phyloP scores from a whole-genome alignment of 805 yeast genomes.

The Candida caryicola region DNA sequence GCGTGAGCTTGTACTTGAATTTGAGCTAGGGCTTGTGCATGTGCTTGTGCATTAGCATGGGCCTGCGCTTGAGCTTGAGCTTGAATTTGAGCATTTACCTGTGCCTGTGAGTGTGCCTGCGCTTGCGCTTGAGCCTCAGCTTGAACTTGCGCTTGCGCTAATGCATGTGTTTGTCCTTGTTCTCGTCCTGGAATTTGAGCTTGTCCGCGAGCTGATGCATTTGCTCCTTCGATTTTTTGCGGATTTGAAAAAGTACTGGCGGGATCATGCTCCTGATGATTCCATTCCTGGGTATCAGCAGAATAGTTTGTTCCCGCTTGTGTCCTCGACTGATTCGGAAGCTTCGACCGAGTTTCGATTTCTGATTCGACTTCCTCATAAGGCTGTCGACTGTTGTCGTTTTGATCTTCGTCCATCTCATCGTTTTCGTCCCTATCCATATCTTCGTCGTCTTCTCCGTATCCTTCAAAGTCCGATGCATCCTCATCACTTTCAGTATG shows the following conservation, averaged over 20 bases:
- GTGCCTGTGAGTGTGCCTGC: background rate
- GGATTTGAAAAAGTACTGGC: too few species aligned
- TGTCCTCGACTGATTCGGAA: too few species aligned
- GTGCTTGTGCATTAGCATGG: background rate
- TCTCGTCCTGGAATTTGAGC: background rate
- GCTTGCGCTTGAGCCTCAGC: background rate
- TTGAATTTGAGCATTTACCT: background rate
- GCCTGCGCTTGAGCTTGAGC: background rate
- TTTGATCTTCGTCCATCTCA: constrained; percentile 5
- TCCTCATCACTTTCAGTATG: constrained; percentile 6
- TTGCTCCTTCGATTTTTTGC: too few species aligned
- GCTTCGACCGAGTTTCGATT: too few species aligned
- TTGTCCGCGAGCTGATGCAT: background rate
- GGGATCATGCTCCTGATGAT: too few species aligned
- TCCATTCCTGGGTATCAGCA: too few species aligned
- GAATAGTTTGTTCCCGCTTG: too few species aligned
- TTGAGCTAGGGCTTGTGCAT: background rate
- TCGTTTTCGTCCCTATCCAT: constrained; percentile 8
- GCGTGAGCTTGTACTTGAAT: background rate
- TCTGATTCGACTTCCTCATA: too few species aligned
- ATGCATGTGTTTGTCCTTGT: background rate
- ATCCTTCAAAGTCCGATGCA: constrained; percentile 8
- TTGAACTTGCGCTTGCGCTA: background rate
- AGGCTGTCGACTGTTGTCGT: too few species aligned
- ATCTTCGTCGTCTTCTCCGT: constrained; percentile 9